Conservation (phyloP, 305 asterid species). For the Solanum hybrid region DNA sequence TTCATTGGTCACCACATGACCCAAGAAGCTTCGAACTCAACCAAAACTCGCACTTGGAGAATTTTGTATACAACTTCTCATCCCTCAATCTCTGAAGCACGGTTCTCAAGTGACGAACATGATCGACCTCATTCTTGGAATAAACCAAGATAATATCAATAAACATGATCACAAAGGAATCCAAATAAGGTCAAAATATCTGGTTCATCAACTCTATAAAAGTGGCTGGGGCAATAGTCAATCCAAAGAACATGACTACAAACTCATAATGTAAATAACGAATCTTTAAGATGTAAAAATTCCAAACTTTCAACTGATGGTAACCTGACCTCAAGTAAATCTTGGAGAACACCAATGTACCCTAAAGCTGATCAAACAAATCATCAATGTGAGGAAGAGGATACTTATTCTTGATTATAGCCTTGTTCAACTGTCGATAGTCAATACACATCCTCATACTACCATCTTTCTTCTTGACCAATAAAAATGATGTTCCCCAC, state of each 20-base stretch:
- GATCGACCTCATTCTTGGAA: background rate
- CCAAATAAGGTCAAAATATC: background rate
- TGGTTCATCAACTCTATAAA: background rate
- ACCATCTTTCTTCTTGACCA: background rate
- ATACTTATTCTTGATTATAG: background rate
- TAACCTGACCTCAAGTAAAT: background rate
- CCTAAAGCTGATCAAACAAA: background rate
- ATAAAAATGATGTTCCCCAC: too few relatives aligned
- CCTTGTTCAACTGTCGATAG: background rate
- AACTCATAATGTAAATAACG: background rate
- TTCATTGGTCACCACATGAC: background rate
- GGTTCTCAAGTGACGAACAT: background rate
- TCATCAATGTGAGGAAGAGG: background rate
- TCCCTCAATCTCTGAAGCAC: background rate
- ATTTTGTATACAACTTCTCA: background rate
- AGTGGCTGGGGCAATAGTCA: background rate
- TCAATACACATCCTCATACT: background rate
- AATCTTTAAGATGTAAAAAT: background rate
- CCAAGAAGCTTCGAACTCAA: background rate
- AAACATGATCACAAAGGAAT: background rate
- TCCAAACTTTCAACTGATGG: background rate
- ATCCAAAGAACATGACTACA: background rate
- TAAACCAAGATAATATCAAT: background rate
- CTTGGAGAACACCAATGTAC: background rate
- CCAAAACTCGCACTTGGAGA: background rate